Conservation (phyloP, 495 filamentous ascomycete genomes). For the Pseudomonodictys pantanalensis region DNA sequence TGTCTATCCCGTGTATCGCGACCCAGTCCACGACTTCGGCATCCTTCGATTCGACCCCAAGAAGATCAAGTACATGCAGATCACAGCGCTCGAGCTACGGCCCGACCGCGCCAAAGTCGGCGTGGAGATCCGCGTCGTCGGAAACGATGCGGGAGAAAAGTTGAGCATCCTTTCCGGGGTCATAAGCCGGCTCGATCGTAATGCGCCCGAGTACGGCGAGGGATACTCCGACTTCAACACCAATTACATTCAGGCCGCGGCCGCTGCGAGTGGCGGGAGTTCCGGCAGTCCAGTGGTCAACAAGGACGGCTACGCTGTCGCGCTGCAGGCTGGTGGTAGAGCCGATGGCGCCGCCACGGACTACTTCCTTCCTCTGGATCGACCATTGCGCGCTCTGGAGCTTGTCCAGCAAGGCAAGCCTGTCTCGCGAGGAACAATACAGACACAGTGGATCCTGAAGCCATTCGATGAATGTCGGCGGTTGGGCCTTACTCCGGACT, state of each 20-base stretch:
- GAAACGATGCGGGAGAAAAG: conserved; percentile 98
- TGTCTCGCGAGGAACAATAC: conserved; percentile 89
- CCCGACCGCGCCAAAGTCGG: conserved; percentile 81
- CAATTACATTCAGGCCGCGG: conserved; percentile 98
- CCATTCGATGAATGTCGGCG: conserved; percentile 96
- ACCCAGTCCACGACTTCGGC: conserved; percentile 98
- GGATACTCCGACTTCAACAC: conserved; percentile 99
- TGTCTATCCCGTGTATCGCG: conserved; percentile 95
- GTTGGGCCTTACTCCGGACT: conserved; percentile 77
- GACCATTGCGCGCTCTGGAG: conserved; percentile 78
- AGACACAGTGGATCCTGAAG: conserved; percentile 94
- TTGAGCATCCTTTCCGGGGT: conserved; percentile 96
- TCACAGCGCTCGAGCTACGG: conserved; percentile 72
- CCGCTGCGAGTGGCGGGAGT: conserved; percentile 91
- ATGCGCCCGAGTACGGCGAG: conserved; percentile 96
- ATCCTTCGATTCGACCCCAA: conserved; percentile 94
- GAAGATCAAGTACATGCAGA: conserved; percentile 92
- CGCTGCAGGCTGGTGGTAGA: conserved; percentile 90
- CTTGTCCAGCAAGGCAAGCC: conserved; percentile 74
- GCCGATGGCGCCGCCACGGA: conserved; percentile 94
- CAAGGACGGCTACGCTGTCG: conserved; percentile 87
- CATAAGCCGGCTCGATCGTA: conserved; percentile 91
- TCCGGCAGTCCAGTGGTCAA: conserved; percentile 97
- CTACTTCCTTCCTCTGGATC: conserved; percentile 93
- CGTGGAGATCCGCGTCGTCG: conserved; percentile 90